Conservation (phyloP, 495 filamentous ascomycete species). For the Oleoguttula mirabilis region DNA sequence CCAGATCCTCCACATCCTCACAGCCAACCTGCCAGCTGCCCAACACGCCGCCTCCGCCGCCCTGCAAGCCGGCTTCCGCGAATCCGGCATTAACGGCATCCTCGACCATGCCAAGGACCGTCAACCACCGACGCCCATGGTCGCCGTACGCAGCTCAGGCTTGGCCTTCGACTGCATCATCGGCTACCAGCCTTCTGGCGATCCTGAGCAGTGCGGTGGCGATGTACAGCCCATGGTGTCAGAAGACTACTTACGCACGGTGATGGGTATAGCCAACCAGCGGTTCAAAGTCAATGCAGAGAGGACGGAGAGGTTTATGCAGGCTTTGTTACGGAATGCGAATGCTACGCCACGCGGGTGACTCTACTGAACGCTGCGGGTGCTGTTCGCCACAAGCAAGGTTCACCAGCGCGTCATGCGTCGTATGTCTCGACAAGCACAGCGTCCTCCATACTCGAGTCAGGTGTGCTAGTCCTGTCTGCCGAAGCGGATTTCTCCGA, state of each 20-base stretch:
- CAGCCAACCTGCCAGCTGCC: slow-evolving; percentile 58
- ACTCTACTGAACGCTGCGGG: too few species aligned
- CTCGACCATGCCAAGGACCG: neutral
- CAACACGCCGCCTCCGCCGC: slow-evolving; percentile 60
- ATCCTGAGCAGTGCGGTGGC: too few species aligned
- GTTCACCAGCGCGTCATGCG: too few species aligned
- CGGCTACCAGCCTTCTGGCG: too few species aligned
- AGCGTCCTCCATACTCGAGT: slow-evolving; percentile 18
- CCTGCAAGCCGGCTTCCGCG: slow-evolving; percentile 71
- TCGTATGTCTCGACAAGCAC: slow-evolving; percentile 37
- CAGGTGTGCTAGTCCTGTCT: neutral
- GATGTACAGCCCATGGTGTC: slow-evolving; percentile 30
- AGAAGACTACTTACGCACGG: slow-evolving; percentile 46
- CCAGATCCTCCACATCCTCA: slow-evolving; percentile 79
- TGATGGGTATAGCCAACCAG: slow-evolving; percentile 60
- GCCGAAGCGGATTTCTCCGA: too few species aligned
- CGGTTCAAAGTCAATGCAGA: slow-evolving; percentile 63
- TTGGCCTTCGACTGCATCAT: slow-evolving; percentile 52
- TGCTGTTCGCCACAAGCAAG: too few species aligned
- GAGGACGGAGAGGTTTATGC: slow-evolving; percentile 46
- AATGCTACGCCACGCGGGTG: too few species aligned
- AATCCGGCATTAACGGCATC: slow-evolving; percentile 48
- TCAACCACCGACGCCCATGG: slow-evolving; percentile 41
- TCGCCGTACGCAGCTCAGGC: slow-evolving; percentile 71
- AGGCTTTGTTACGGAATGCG: too few species aligned